Evolutionary conservation across 257 asterid species (phyloP), one percentile per base, ranked within the genome.

Genomic region (Rubia yunnanensis): DNA sequence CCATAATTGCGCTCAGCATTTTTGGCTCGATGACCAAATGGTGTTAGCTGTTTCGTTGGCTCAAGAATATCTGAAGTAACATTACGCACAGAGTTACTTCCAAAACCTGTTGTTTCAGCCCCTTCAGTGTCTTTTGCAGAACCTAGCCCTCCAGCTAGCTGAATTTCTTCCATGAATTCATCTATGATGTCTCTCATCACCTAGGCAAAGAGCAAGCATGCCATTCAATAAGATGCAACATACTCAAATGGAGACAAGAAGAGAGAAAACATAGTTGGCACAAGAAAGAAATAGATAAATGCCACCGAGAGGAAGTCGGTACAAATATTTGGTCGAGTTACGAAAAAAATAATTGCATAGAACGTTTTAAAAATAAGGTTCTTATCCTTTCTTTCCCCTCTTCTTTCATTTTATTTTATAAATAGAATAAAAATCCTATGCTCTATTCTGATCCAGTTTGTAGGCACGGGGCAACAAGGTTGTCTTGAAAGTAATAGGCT

Each of bases 81-180:
- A 34, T 76, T 66, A 72, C 52, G 78, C 49, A 58, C 53, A 26
- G 62, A 68, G 53, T 64, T 49, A 72, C 78, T 59, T 66, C 78
- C 78, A 53, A 86, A 77, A 49, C 55, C 73, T 72, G 66, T 64
- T 54, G 71, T 48, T 63, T 74, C 79, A 38, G 69, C 55, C 63
- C 68, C 80, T 63, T 78, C 83, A 63, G 70, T 62, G 74, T 69
- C 74, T 72, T 80, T 73, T 66, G 79, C 72, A 34, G 54, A 74
- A 76, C 74, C 76, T 32, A 76, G 61, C 53, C 72, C 86, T 39
- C 77, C 84, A 54, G 85, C 86, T 63, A 64, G 77, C 82, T 78
- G 83, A 67, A 86, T 76, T 70, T 83, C 94, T 78, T 86, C 99
- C 96, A 88, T 94, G 70, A 74, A 84, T 77, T 83, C 95, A 71